Base-by-base conservation (phyloP, 192 early-diverging fungal species). In the Bifiguratus adelaidae region DNA sequence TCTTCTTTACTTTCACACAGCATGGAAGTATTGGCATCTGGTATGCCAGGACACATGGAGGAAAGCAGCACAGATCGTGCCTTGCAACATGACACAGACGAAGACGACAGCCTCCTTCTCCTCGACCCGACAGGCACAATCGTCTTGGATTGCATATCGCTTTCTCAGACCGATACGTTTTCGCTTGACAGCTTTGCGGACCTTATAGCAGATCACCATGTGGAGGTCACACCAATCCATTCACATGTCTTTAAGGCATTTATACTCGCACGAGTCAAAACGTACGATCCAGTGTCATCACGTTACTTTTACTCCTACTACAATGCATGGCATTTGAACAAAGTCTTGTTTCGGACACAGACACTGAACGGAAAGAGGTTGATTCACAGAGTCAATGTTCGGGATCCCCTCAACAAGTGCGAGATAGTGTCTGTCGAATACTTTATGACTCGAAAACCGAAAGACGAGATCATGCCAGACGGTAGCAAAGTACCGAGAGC, bases 261-360 rank as follows among this genome's bases (percentile, higher is more conserved):
- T 15, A 45, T 45, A 13, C 29, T 45, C 32, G 44, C 44, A 9
- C 28, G 44, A 1, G 44, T 45, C 3, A 29, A 23, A 45, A 45
- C 44, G 1, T 30, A 30, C 28, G 44, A 45, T 30, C 3, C 7
- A 8, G 3, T 30, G 3, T 11, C 44, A 24, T 6, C 5, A 30
- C 25, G 44, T 19, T 45, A 45, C 32, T 45, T 45, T 20, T 16
- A 45, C 32, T 45, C 27, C 11, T 45, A 45, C 27, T 45, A 45
- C 28, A 20, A 45, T 30, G 44, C 44, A 30, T 45, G 44, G 44
- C 44, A 45, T 19, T 19, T 45, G 5, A 45, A 45, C 27, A 45
- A 45, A 28, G 32, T 45, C 32, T 20, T 45, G 15, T 45, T 45
- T 20, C 29, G 44, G 32, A 11, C 27, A 19, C 27, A 45, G 22